Conservation (phyloP, 1,284 basidiomycete species). For the Ceratobasidium sp. region DNA sequence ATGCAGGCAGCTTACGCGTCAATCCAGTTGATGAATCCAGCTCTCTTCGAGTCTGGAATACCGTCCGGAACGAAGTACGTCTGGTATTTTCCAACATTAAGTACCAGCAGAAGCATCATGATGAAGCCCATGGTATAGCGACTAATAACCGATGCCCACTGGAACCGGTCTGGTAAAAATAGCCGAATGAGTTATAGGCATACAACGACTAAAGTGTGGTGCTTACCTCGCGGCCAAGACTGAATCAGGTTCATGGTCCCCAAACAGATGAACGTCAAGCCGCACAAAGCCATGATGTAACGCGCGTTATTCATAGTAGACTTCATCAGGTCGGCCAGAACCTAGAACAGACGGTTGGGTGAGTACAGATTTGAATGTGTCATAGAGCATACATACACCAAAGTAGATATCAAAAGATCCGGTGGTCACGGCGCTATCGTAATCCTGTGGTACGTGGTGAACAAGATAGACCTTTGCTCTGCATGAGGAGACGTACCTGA, state of each 20-base stretch:
- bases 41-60: background rate
- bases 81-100: slow-evolving; percentile 32
- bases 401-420: background rate
- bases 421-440: background rate
- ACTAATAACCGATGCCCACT: slow-evolving; percentile 30
- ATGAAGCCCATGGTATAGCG: slow-evolving; percentile 20
- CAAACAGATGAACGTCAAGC: slow-evolving; percentile 30
- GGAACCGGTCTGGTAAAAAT: slow-evolving; percentile 22
- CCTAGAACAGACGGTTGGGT: background rate
- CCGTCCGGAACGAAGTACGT: background rate
- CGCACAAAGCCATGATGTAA: slow-evolving; percentile 24
- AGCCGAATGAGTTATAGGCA: no score
- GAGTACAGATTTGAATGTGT: background rate
- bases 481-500: background rate
- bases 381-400: background rate
- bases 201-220: no score
- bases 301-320: slow-evolving; percentile 22
- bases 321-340: slow-evolving; percentile 8
- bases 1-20: slow-evolving; percentile 17
- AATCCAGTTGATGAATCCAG: slow-evolving; percentile 22
- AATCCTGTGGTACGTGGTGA: background rate
- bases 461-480: background rate
- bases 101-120: slow-evolving; percentile 13
- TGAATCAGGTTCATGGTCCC: slow-evolving; percentile 36
- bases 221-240: slow-evolving; percentile 29